Evolutionary conservation across 2,329 filamentous ascomycete species (phyloP), one percentile per base, ranked within the genome.

Genomic region (Penicillium sumatraense): DNA sequence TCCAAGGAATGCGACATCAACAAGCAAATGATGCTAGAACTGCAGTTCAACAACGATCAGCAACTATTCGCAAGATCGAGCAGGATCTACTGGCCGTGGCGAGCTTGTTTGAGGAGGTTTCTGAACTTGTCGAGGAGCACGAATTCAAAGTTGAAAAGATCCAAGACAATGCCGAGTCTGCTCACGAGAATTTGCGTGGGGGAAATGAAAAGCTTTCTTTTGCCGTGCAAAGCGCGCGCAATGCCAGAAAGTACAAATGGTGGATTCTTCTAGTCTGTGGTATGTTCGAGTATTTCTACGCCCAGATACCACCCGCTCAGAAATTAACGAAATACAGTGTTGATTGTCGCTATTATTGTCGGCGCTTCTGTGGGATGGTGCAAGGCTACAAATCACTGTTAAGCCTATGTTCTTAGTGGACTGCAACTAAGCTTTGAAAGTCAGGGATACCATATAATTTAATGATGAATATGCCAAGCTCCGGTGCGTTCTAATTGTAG

Each of bases 201-300:
- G 47, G 47, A 2, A 58, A 54, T 29, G 38, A 38, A 7, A 44
- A 59, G 8, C 23, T 58, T 21, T 24, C 21, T 7, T 31, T 31
- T 11, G 58, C 48, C 1, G 51, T 59, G 11, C 16, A 14, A 13
- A 56, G 56, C 18, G 49, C 50, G 14, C 56, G 53, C 4, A 59
- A 54, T 31, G 58, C 56, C 6, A 56, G 42, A 16, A 56, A 53
- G 27, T 59, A 35, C 5, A 61, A 59, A 40, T 61, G 58, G 58
- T 61, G 47, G 31, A 51, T 53, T 18, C 49, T 61, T 13, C 31
- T 54, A n/a, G 31, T 57, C 5, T 38, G 33, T 21, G 7, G 58
- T 61, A 23, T 57, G 56, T 61, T 6, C 38, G 5, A n/a, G n/a
- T n/a, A 6, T 16, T 5, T 18, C 2, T 16, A 38, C 1, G 14